Conservation (phyloP, 331 rosid genomes). For the Malus hybrid region DNA sequence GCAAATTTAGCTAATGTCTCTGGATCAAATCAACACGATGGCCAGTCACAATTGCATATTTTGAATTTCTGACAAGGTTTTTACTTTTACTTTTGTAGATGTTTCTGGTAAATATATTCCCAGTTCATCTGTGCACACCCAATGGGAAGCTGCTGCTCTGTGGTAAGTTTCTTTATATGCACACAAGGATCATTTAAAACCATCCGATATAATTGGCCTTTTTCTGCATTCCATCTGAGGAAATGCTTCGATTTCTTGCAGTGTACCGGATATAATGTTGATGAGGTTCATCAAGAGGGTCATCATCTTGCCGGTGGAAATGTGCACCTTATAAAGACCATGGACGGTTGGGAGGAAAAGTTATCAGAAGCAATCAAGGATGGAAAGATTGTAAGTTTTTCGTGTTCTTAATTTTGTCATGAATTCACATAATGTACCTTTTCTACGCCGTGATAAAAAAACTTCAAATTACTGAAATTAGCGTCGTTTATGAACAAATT, state of each 20-base stretch:
- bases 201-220: background rate
- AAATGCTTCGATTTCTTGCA: conserved; percentile 3
- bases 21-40: background rate
- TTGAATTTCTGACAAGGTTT: conserved; percentile 4
- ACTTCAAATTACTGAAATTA: too few relatives aligned
- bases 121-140: conserved; percentile 3
- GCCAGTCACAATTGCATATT: background rate
- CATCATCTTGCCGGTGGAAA: conserved; percentile 10
- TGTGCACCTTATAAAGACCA: conserved; percentile 25
- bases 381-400: conserved; percentile 21
- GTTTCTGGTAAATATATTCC: background rate
- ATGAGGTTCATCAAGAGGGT: background rate
- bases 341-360: conserved; percentile 29
- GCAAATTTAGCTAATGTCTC: background rate
- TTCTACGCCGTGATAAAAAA: background rate
- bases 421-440: background rate
- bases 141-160: conserved; percentile 35
- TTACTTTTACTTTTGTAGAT: conserved; percentile 1
- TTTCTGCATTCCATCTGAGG: background rate
- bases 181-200: background rate
- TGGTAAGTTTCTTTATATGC: conserved; percentile 15
- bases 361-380: conserved; percentile 25
- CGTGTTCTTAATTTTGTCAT: background rate
- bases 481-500: background rate
- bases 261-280: background rate